Evolutionary conservation across 192 early-diverging fungal species (phyloP).

Genomic region (Geranomyces michiganensis): DNA sequence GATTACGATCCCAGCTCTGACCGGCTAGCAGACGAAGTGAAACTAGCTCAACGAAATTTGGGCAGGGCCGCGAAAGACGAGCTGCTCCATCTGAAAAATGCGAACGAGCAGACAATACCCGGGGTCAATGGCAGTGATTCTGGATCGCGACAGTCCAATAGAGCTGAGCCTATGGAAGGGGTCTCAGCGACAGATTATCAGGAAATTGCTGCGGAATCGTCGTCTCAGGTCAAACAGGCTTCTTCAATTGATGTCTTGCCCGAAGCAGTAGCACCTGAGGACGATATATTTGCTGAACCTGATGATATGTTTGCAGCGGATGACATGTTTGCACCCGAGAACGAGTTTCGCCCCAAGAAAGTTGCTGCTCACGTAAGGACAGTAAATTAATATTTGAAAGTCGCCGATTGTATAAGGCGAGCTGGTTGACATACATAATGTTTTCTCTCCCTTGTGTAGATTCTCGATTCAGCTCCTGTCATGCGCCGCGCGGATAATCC

Average conservation of each 20-base stretch:
- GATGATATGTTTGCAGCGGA: slow-evolving; percentile 78
- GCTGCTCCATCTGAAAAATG: slow-evolving; percentile 34
- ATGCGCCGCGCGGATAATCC: slow-evolving; percentile 49
- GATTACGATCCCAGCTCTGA: slow-evolving; percentile 85
- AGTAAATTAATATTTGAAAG: neutral
- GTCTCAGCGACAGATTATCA: slow-evolving; percentile 74
- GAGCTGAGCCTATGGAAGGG: slow-evolving; percentile 22
- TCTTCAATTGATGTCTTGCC: neutral
- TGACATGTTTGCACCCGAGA: slow-evolving; percentile 70
- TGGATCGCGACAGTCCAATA: slow-evolving; percentile 9
- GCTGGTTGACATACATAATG: neutral
- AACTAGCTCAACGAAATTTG: slow-evolving; percentile 50
- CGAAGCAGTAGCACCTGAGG: neutral
- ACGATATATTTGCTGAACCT: slow-evolving; percentile 25
- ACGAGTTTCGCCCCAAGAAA: slow-evolving; percentile 29
- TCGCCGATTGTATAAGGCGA: neutral
- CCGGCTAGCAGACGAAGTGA: slow-evolving; percentile 63
- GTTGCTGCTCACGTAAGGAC: slow-evolving; percentile 36
- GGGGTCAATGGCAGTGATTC: slow-evolving; percentile 21
- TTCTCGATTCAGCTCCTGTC: slow-evolving; percentile 46
- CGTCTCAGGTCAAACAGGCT: slow-evolving; percentile 11
- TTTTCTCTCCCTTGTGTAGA: slow-evolving; percentile 12
- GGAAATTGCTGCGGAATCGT: slow-evolving; percentile 35
- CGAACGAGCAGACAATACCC: slow-evolving; percentile 46
- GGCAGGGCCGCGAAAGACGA: slow-evolving; percentile 37